Conservation (phyloP, 2,329 filamentous ascomycete genomes). For the Pestalotiopsis sp. region DNA sequence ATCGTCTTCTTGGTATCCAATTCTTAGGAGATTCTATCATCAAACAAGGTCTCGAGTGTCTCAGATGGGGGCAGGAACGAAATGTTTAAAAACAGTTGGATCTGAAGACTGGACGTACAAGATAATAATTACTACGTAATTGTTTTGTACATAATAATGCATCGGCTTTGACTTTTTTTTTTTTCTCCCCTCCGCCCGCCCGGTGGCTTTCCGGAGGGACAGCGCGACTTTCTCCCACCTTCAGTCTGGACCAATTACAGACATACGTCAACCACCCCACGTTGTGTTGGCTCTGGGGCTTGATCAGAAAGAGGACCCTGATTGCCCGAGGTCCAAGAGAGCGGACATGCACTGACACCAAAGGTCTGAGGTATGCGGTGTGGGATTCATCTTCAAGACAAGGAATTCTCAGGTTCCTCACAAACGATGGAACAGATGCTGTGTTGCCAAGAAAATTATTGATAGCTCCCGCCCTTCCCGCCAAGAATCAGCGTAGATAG, state of each 20-base stretch:
- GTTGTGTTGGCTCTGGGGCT: not conserved
- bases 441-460: not conserved
- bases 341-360: not conserved
- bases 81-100: not conserved
- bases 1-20: not conserved
- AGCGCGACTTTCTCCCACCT: not conserved
- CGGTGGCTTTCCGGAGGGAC: not conserved
- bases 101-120: not conserved
- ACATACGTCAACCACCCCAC: not conserved
- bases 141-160: not conserved
- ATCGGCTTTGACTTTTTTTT: not conserved
- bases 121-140: not conserved
- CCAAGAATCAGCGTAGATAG: not conserved
- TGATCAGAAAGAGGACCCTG: not conserved
- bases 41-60: not conserved
- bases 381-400: not conserved
- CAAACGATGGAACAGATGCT: not conserved
- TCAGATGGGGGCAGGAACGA: not conserved
- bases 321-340: not conserved
- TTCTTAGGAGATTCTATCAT: not conserved
- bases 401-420: not conserved
- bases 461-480: not conserved
- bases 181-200: not conserved
- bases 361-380: not conserved
- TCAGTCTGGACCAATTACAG: not conserved